Evolutionary conservation across 768 basidiomycete species (phyloP), one percentile per base, ranked within the genome.

Genomic region (Lactarius sanguifluus): DNA sequence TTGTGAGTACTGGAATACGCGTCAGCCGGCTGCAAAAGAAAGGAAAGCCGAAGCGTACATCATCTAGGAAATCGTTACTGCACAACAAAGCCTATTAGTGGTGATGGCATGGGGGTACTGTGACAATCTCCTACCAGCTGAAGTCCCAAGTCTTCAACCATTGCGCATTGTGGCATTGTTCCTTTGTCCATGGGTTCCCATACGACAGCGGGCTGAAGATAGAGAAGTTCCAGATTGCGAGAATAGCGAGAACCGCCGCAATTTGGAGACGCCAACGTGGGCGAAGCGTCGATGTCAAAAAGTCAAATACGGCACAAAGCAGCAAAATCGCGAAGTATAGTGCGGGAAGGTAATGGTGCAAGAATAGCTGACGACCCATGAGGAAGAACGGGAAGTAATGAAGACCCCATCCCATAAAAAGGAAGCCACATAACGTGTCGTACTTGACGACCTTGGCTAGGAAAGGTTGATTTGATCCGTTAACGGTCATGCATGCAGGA

Each of bases 91-190:
- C 1, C 12, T n/a, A 23, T 69, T 30, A 70, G 72, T 64, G 54
- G 47, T 45, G 23, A 30, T 10, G 2, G n/a, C 13, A 50, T 13
- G 15, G 43, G 71, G 12, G 41, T 13, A 28, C n/a, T 23, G 50
- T 28, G 9, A 5, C 25, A 7, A 55, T 52, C n/a, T 36, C 83
- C 50, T 72, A 88, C 90, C 96, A 99, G 34, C 87, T 84, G 75
- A 98, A 98, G 77, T 99, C 97, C 97, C 97, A 99, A 5, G 89
- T 91, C 79, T 88, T 93, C 47, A 96, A 71, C 93, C 94, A 96
- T 73, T 86, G 88, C 1, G 93, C 87, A 47, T 79, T 82, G 60
- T 82, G 75, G 71, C 97, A 98, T 68, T 92, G 82, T 9, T 72
- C 74, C 78, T 83, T 92, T 40, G 96, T 98, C 97, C 96, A 98